Evolutionary conservation across 2,329 filamentous ascomycete genomes (phyloP), one percentile per base, ranked within the genome.

Genomic region (Sporothrix schenckii): DNA sequence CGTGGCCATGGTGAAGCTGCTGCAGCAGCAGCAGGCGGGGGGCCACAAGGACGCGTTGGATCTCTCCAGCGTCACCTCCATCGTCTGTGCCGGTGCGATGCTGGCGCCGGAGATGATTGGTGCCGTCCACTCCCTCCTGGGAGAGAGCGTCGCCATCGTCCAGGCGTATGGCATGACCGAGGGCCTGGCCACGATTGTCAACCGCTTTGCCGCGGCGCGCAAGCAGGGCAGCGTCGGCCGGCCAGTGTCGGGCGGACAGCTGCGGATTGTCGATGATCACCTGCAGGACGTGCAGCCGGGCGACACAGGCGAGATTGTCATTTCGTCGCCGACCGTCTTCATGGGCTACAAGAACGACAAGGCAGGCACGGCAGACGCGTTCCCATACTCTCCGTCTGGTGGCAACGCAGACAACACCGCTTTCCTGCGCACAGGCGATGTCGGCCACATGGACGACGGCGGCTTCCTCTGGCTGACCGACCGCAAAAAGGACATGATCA

Each of bases 401-500:
- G 21, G 13, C n/a, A 47, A 47, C 4, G 3, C 4, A 7, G 4
- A 60, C 16, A 10, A 19, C 34, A 27, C 49, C n/a, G 4, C 24
- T 0, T 60, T 47, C n/a, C 16, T 60, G 7, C 10, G 52, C 1
- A 67, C 52, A 0, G 69, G 69, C 39, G 68, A 70, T 13, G 39
- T 60, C 10, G 69, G 69, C 30, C 61, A 41, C 19, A n/a, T 70
- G 3, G 53, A 68, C 53, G 21, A 2, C 4, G 69, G 52, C 19
- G 69, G 69, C 53, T 67, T 41, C 16, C 9, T 70, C 2, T 70
- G 61, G 68, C 60, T 66, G 47, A 70, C 68, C 1, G 68, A 66
- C 68, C 52, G 68, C 50, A 70, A 60, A 30, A 67, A 67, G 69
- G 61, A 70, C 44, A 65, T 70, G 39, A 67, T 70, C 14, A 60